A percentile compares a stretch with the other conserved stretches of the same genome.
Conservation (phyloP, 176 grass and related monocot genomes). For the Hyparrhenia diplandra region DNA sequence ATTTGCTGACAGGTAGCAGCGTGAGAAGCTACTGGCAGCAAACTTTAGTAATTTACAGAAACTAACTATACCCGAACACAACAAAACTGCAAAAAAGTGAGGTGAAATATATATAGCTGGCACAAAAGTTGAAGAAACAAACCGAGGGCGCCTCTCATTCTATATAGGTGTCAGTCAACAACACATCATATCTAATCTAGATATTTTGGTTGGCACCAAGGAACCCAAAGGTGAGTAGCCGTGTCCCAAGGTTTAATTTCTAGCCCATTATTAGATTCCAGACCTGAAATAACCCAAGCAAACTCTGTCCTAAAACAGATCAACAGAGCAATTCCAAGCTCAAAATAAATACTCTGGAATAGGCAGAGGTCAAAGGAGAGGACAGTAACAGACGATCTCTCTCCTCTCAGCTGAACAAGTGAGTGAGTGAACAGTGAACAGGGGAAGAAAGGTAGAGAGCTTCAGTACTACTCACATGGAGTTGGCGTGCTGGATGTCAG, state of each 20-base stretch:
- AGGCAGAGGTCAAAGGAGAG: neutral
- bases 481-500: conserved; percentile 95
- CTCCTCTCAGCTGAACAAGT: neutral
- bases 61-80: neutral
- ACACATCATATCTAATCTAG: neutral
- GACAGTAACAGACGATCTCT: neutral
- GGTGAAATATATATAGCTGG: neutral
- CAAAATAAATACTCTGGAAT: neutral
- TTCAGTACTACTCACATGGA: conserved; percentile 53
- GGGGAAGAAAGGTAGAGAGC: neutral
- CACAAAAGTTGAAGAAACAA: neutral
- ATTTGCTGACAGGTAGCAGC: neutral
- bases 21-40: neutral
- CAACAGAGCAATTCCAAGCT: neutral
- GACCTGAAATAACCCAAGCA: neutral
- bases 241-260: neutral
- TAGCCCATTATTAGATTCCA: conserved; percentile 9
- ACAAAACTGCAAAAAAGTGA: neutral
- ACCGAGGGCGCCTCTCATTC: neutral
- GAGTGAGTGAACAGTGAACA: neutral
- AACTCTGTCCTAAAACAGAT: neutral
- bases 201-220: neutral
- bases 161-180: neutral
- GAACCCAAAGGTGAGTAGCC: neutral
- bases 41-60: neutral